phyloP scores from a whole-genome alignment of 2,329 filamentous ascomycete genomes.

The Blastomyces gilchristii region DNA sequence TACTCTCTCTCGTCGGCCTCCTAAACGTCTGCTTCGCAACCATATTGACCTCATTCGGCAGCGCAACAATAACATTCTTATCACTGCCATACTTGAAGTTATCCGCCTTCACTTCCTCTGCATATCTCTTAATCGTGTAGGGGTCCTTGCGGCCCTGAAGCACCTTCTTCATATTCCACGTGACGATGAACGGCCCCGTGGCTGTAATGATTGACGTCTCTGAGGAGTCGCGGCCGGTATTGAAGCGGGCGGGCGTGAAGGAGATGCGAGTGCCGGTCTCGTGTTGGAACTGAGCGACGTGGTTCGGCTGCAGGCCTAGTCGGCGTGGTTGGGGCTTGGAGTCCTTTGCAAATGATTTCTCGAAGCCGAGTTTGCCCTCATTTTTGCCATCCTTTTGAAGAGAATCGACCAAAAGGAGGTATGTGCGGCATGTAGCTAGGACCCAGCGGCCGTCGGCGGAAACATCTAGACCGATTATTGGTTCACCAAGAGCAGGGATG shows the following conservation, averaged over 20 bases:
- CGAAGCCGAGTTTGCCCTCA: constrained; percentile 94
- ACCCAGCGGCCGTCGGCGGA: constrained; percentile 95
- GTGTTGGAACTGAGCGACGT: constrained; percentile 94
- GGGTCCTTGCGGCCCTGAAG: constrained; percentile 70
- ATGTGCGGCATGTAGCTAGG: constrained; percentile 85
- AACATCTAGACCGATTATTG: constrained; percentile 89
- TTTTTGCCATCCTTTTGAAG: constrained; percentile 90
- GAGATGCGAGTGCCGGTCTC: constrained; percentile 78
- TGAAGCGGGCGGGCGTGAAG: constrained; percentile 90
- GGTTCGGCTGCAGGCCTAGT: constrained; percentile 75
- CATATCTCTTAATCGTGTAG: constrained; percentile 94
- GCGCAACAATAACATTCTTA: constrained; percentile 93
- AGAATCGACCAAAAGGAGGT: constrained; percentile 85
- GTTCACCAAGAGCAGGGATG: constrained; percentile 86
- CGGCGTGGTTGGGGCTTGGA: constrained; percentile 87
- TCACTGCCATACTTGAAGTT: constrained; percentile 97
- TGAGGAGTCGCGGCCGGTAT: constrained; percentile 66
- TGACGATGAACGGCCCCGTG: constrained; percentile 91
- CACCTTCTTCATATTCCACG: constrained; percentile 91
- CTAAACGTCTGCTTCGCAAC: constrained; percentile 76
- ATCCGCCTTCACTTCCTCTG: constrained; percentile 91
- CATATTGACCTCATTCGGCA: constrained; percentile 98
- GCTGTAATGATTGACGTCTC: constrained; percentile 96
- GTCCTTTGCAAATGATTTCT: constrained; percentile 84
- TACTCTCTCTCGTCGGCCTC: constrained; percentile 85